phyloP scores from a whole-genome alignment of 371 early-diverging fungal genomes.

The Actinomucor elegans region DNA sequence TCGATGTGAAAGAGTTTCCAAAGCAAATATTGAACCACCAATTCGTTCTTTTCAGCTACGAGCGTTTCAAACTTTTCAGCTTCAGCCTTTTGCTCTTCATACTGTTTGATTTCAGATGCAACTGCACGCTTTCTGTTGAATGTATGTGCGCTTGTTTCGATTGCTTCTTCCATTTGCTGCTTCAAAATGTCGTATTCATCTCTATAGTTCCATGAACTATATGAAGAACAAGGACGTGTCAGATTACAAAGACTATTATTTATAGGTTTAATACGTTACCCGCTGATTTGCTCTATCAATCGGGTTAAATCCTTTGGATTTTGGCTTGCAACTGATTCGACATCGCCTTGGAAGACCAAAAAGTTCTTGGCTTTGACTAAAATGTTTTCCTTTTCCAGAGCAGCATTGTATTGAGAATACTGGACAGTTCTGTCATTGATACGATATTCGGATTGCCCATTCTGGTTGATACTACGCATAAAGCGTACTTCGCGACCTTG shows the following conservation, averaged over 20 bases:
- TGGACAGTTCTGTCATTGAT: constrained; percentile 76
- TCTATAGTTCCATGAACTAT: constrained; percentile 84
- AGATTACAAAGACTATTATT: too few relatives aligned
- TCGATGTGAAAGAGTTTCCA: constrained; percentile 92
- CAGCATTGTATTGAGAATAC: constrained; percentile 73
- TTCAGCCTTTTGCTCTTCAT: constrained; percentile 79
- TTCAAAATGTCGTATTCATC: constrained; percentile 88
- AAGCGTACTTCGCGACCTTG: constrained; percentile 59
- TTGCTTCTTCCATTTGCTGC: constrained; percentile 78
- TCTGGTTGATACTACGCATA: constrained; percentile 66
- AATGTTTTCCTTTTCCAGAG: constrained; percentile 88
- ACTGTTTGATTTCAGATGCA: constrained; percentile 86
- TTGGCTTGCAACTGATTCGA: constrained; percentile 96
- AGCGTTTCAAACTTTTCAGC: constrained; percentile 17
- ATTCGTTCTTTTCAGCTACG: constrained; percentile 8
- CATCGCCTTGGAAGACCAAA: constrained; percentile 99
- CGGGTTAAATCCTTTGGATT: constrained; percentile 92
- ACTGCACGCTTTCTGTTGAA: constrained; percentile 90
- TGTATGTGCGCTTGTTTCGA: constrained; percentile 84
- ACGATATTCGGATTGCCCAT: constrained; percentile 86
- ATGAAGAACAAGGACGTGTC: too few relatives aligned
- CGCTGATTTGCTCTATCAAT: constrained; percentile 96
- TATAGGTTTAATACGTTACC: too few relatives aligned
- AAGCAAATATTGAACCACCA: constrained; percentile 51
- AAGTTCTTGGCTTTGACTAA: constrained; percentile 96